Percentiles rank a stretch among this genome's conserved stretches.
phyloP scores from a whole-genome alignment of 257 asterid species.

The Petunia axillaris region DNA sequence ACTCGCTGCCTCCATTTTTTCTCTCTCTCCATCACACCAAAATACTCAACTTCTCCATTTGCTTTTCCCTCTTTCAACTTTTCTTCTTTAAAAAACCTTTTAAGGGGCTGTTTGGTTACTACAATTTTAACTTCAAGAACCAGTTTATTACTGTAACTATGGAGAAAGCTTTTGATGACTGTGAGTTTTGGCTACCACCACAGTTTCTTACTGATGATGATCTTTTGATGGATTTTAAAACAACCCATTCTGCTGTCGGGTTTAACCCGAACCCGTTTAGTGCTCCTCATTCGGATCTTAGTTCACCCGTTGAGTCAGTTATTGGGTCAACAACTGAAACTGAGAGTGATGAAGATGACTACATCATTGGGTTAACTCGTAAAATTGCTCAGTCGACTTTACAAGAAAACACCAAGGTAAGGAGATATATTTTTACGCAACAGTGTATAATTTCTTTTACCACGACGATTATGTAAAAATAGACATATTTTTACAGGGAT shows the following conservation, averaged over 20 bases:
- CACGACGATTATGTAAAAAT: too few species aligned
- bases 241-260: background rate
- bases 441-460: too few species aligned
- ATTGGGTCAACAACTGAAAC: slow-evolving; percentile 54
- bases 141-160: slow-evolving; percentile 28
- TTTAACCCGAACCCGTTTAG: slow-evolving; percentile 29
- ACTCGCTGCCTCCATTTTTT: background rate
- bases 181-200: slow-evolving; percentile 49
- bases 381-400: slow-evolving; percentile 46
- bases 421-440: too few species aligned
- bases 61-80: too few species aligned
- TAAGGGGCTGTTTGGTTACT: background rate
- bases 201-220: slow-evolving; percentile 47
- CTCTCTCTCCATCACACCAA: slow-evolving; percentile 17
- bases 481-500: slow-evolving; percentile 38
- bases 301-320: slow-evolving; percentile 71
- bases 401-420: slow-evolving; percentile 47
- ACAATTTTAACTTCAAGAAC: slow-evolving; percentile 33
- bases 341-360: slow-evolving; percentile 79
- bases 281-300: slow-evolving; percentile 49
- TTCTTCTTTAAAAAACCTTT: background rate
- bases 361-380: slow-evolving; percentile 49
- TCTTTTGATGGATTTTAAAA: slow-evolving; percentile 28
- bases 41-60: background rate
- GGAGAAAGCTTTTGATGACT: slow-evolving; percentile 41